Base-by-base conservation (phyloP, 164 flowering plant genomes). In the Vitis amurensis region DNA sequence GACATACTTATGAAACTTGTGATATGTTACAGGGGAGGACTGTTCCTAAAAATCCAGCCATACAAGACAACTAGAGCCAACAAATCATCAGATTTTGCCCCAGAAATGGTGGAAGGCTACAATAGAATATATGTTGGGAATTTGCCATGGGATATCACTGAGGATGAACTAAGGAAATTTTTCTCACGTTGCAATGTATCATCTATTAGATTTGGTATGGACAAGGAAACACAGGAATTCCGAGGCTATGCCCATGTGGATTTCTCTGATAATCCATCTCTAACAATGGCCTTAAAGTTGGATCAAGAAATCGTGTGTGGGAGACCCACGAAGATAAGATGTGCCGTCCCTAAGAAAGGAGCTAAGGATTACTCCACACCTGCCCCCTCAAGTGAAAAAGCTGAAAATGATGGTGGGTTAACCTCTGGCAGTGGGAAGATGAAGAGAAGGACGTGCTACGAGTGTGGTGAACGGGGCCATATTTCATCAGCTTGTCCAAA, bases 211-310 rank as follows among this genome's bases (percentile, higher is more conserved):
- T 89, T 89, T 58, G 97, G 99, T 6, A 79, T 62, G 73, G 90
- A 93, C 85, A 95, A 95, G 78, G 90, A 81, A 52, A 89, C 92
- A 1, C 93, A 85, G 8, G 94, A 90, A 62, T 93, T 95, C 75
- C 79, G 82, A 50, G 98, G 99, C 37, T 95, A 89, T 74, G 98
- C 92, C 30, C 99, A 93, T 73, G 91, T 95, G 23, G 98, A 95
- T 80, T 95, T 95, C 67, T 71, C 84, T n/a, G 94, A 95, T 64
- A 77, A 73, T 61, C 58, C 76, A 4, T 93, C 93, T 16, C 61
- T 89, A 10, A 65, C 68, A 9, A 78, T 71, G 76, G 97, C 99
- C n/a, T 74, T 95, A 48, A 84, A 81, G 70, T 75, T 95, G 78
- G 97, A 95, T 73, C 97, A 95, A 61, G 72, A 72, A 61, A 52